Evolutionary conservation across 1,284 basidiomycete genomes (phyloP), one percentile per base, ranked within the genome.

Genomic region (Malassezia globosa): DNA sequence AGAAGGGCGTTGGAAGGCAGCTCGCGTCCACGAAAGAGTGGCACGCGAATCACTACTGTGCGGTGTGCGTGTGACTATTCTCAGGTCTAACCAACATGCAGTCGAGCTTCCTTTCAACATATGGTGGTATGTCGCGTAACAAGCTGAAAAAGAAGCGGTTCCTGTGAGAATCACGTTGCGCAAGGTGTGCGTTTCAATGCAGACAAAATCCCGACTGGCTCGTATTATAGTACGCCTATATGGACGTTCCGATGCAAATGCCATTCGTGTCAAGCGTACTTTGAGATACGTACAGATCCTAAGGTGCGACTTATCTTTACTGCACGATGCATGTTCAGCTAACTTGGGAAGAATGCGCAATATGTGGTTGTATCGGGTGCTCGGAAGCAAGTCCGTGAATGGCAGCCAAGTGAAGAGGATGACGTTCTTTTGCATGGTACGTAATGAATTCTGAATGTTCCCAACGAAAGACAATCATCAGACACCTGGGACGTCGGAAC

Each of bases 261-360:
- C 67, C 87, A 94, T 69, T 74, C 92, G 1, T 97, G 94, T 66
- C 80, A 81, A 51, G 81, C 82, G 19, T 88, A 85, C 84, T 96
- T 99, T 57, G 90, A 94, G 74, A 89, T 99, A 46, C 80, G 89
- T 58, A 99, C 94, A 2, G 94, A 99, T 67, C 94, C 50, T 90
- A 0, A 84, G 80, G 88, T 85, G 55, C 39, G 76, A 51, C 10
- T 10, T 18, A 3, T 2, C 10, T 8, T 27, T 33, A 33, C 36
- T 7, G 38, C 29, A n/a, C n/a, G n/a, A n/a, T n/a, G n/a, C n/a
- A n/a, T n/a, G n/a, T n/a, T n/a, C n/a, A n/a, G n/a, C n/a, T n/a
- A n/a, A n/a, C n/a, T n/a, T n/a, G n/a, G n/a, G n/a, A 61, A 94
- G 87, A 94, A 95, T 63, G 89, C 92, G 0, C 80, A 83, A 18